phyloP scores from a whole-genome alignment of 805 yeast species.

The Candida dajiaensis region DNA sequence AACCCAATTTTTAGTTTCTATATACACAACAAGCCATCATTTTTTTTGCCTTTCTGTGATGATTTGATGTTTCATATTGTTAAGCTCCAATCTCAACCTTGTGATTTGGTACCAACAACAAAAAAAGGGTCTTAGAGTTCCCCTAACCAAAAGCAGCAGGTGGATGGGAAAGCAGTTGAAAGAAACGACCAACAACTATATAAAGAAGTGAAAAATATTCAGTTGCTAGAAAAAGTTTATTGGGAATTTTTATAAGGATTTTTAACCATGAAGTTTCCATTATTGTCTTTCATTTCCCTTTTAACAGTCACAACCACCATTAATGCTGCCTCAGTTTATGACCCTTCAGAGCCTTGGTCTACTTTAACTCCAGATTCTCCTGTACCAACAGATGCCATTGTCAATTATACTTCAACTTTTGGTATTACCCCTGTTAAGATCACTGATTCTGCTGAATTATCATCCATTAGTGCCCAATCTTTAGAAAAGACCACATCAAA shows the following conservation, averaged over 20 bases:
- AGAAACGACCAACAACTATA: too few relatives aligned
- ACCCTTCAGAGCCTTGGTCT: slow-evolving; percentile 22
- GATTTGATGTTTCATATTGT: too few relatives aligned
- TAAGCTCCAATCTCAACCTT: too few relatives aligned
- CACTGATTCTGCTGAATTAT: slow-evolving; percentile 13
- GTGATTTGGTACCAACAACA: too few relatives aligned
- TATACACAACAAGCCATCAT: too few relatives aligned
- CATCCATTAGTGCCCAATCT: slow-evolving; percentile 24
- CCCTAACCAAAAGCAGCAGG: too few relatives aligned
- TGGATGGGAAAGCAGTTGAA: too few relatives aligned
- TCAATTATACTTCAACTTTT: slow-evolving; percentile 45
- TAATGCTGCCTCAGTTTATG: neutral
- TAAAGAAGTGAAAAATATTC: too few relatives aligned
- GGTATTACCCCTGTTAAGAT: slow-evolving; percentile 23
- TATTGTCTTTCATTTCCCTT: neutral
- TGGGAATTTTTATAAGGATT: too few relatives aligned
- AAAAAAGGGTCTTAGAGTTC: too few relatives aligned
- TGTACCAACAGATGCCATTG: slow-evolving; percentile 30
- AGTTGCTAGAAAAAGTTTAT: too few relatives aligned
- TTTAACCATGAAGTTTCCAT: neutral
- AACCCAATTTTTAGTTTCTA: slow-evolving; percentile 22
- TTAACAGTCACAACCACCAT: neutral
- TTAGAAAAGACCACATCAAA: slow-evolving; percentile 24
- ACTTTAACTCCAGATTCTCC: slow-evolving; percentile 28
- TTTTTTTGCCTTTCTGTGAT: too few relatives aligned